Base-by-base conservation (phyloP, 2,329 filamentous ascomycete species). In the Colletotrichum viniferum region DNA sequence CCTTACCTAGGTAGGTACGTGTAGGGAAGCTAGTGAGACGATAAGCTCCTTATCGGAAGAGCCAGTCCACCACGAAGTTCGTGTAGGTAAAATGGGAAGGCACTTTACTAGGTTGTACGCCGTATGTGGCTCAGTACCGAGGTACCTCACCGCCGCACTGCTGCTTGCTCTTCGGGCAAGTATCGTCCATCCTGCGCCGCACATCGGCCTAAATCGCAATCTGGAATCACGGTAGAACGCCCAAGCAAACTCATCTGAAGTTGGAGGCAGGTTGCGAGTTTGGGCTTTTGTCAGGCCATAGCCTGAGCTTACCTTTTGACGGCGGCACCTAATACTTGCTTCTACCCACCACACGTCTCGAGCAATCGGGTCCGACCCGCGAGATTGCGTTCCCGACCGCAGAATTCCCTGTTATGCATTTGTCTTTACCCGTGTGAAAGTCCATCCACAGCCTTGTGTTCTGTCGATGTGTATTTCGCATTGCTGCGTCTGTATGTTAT, bases 241-340 rank as follows among this genome's bases (percentile, higher is more conserved):
- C 43, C n/a, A 43, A 72, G 38, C 62, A 72, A 60, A 34, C 58
- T 48, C 56, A 32, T 69, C 55, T 34, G 38, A 62, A 62, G 21
- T 30, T 28, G 34, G 16, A 16, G 21, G 26, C 55, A 58, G 26
- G 21, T 66, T 38, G 72, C 56, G 24, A 28, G 72, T 66, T 74
- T 66, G 72, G 64, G 63, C 56, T 32, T 64, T 52, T 34, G 64
- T 69, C 73, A 68, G 73, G 58, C 69, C 73, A 75, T 73, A 63
- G 73, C 69, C 48, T 60, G 73, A 73, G 73, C 73, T 75, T 75
- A 63, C 63, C 21, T 73, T 72, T 61, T 43, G 38, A 60, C 24
- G 28, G 18, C 14, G 30, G 67, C 62, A 74, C 69, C 69, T 74
- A 56, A 63, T 56, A 34, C 43, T 21, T 24, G 43, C 43, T 13